A percentile compares a stretch with the other conserved stretches of the same genome.
Evolutionary conservation across 2,329 filamentous ascomycete genomes (phyloP).

Genomic region (Cladorrhinum sp.): DNA sequence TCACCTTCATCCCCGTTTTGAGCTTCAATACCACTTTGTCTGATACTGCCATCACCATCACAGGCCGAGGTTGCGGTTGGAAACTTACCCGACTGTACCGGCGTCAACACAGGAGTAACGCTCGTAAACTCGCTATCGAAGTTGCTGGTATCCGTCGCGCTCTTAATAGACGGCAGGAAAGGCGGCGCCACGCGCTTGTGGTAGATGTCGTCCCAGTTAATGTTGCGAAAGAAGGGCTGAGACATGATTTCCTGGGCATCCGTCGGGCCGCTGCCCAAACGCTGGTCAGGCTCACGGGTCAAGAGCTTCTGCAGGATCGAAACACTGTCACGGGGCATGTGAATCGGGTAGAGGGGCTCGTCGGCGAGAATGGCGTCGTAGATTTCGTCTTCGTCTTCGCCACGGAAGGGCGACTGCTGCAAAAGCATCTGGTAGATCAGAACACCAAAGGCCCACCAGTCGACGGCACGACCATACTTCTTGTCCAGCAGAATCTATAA

Average conservation of each 20-base stretch:
- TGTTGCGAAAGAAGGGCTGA: slow-evolving; percentile 95
- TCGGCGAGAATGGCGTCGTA: slow-evolving; percentile 98
- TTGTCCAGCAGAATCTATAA: slow-evolving; percentile 88
- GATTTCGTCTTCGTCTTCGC: slow-evolving; percentile 98
- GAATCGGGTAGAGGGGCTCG: slow-evolving; percentile 95
- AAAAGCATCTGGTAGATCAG: slow-evolving; percentile 99
- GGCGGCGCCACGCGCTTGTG: slow-evolving; percentile 88
- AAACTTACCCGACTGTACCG: slow-evolving; percentile 88
- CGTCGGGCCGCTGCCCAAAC: slow-evolving; percentile 89
- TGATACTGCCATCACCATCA: not conserved
- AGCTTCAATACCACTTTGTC: not conserved
- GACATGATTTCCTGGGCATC: slow-evolving; percentile 99
- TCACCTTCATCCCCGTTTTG: not conserved
- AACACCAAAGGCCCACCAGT: slow-evolving; percentile 99
- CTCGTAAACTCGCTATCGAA: slow-evolving; percentile 99
- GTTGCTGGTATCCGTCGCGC: slow-evolving; percentile 96
- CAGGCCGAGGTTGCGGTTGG: not conserved
- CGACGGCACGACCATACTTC: slow-evolving; percentile 94
- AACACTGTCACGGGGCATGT: slow-evolving; percentile 97
- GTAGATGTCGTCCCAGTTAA: slow-evolving; percentile 99
- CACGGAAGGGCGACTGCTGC: slow-evolving; percentile 97
- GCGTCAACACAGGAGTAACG: slow-evolving; percentile 93
- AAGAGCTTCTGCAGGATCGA: slow-evolving; percentile 97
- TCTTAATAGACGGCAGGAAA: slow-evolving; percentile 86
- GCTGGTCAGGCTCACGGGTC: slow-evolving; percentile 88